These are phyloP conservation scores for Purpureocillium lavendulum DNA, from an alignment of 2,329 filamentous ascomycete genomes.

Conservation along the genomic window DNA sequence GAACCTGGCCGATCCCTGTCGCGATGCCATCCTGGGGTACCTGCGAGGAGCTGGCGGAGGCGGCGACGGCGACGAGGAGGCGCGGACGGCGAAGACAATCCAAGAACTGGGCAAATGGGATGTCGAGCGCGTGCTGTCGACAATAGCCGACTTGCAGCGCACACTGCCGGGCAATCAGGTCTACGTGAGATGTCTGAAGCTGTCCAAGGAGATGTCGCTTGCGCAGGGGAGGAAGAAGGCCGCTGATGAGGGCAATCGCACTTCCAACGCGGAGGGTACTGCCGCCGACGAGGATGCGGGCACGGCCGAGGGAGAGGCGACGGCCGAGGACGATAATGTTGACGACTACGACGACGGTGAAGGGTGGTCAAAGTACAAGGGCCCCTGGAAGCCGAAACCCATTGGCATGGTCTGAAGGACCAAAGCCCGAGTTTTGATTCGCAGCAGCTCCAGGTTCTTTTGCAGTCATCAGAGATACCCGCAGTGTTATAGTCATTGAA, in stretches of 20 bases:
- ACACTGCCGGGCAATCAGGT: slow-evolving; percentile 32
- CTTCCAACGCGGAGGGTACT: no score
- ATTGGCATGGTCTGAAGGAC: slow-evolving; percentile 41
- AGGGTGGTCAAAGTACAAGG: slow-evolving; percentile 41
- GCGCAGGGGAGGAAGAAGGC: slow-evolving; percentile 4
- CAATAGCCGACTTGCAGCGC: slow-evolving; percentile 29
- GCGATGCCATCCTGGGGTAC: slow-evolving; percentile 27
- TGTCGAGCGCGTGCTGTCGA: slow-evolving; percentile 24
- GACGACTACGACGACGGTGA: slow-evolving; percentile 10
- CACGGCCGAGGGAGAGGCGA: slow-evolving; percentile 2
- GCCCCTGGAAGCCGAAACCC: slow-evolving; percentile 48
- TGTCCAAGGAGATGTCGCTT: slow-evolving; percentile 30
- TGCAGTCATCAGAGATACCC: neutral
- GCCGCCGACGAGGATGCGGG: slow-evolving; percentile 4
- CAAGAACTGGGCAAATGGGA: slow-evolving; percentile 26
- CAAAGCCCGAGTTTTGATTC: neutral
- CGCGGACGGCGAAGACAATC: slow-evolving; percentile 14
- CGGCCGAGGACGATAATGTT: neutral
- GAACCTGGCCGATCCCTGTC: slow-evolving; percentile 29
- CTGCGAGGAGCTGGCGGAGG: slow-evolving; percentile 21
- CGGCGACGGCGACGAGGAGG: slow-evolving; percentile 14
- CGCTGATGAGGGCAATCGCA: neutral
- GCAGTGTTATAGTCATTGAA: neutral
- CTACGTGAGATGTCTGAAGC: slow-evolving; percentile 33
- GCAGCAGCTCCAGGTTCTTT: neutral